Evolutionary conservation across 495 filamentous ascomycete genomes (phyloP), one percentile per base, ranked within the genome.

Genomic region (Aspergillus cavernicola): DNA sequence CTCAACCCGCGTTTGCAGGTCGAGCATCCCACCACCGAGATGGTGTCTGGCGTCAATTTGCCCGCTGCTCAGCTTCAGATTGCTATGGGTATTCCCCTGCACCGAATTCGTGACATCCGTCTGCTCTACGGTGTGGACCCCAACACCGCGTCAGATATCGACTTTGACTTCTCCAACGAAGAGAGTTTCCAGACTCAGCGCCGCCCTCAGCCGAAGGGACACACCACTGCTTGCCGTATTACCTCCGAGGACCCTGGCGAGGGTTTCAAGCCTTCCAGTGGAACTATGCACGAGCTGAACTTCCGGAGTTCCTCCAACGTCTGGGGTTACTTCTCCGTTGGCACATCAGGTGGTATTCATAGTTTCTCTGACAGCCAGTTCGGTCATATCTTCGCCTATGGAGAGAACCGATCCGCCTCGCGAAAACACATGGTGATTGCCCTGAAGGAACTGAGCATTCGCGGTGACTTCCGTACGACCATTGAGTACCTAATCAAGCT

Each of bases 321-420:
- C 33, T 99, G 93, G 93, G 93, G 93, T 79, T 99, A 99, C 73
- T 99, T 99, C 84, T 99, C 93, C 28, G 93, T 99, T 69, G 89
- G 93, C 73, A 91, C 91, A 15, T 83, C 89, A 33, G 90, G 90
- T 77, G 90, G 91, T 72, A 99, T 99, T 58, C 93, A 99, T 83
- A 96, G 88, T 67, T 99, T 95, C 79, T 97, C 93, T 3, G 93
- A 99, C 80, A 92, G 88, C 65, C 93, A 99, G 70, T 99, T 99
- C 63, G 93, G 93, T 70, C 93, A 99, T 71, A 97, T 99, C 63
- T 99, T 99, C 70, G 93, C 93, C 55, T 99, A 97, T 63, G 93
- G 93, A 57, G 93, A 99, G 79, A 97, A 92, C 70, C 85, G 93
- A 62, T 83, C 88, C 19, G 92, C 93, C 24, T 99, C 93, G 22